Conservation (phyloP, 805 yeast genomes). For the Nakazawaea populi region DNA sequence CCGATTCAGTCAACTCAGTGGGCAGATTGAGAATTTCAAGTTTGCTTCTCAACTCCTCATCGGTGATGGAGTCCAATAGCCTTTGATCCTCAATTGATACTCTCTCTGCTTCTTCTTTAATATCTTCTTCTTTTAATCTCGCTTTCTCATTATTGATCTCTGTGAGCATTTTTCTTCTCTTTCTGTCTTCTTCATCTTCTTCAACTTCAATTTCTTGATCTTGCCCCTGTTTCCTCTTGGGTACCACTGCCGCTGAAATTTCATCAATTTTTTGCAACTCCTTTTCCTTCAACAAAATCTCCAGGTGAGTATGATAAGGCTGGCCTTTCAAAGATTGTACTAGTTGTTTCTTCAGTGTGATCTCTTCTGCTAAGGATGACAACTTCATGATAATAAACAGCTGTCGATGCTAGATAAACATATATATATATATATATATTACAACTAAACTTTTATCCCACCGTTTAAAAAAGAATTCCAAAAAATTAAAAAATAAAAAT, state of each 20-base stretch:
- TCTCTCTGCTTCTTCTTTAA: constrained; percentile 1
- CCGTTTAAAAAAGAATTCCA: too few species aligned
- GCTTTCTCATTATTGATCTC: not conserved
- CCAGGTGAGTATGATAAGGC: constrained; percentile 12
- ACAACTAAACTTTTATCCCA: too few species aligned
- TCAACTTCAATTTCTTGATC: constrained; percentile 5
- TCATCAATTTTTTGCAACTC: constrained; percentile 2
- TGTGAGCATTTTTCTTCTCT: not conserved
- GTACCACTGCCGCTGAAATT: constrained; percentile 24
- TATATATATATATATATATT: too few species aligned
- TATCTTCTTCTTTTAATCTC: constrained; percentile 8
- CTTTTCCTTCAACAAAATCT: constrained; percentile 10
- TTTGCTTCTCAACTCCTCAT: constrained; percentile 20
- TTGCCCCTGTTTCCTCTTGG: not conserved
- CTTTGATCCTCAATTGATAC: not conserved
- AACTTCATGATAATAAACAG: not conserved
- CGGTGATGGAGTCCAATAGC: constrained; percentile 15
- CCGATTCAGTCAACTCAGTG: constrained; percentile 9
- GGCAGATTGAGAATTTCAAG: constrained; percentile 19
- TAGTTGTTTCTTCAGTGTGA: constrained; percentile 32
- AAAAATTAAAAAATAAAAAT: too few species aligned
- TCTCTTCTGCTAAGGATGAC: constrained; percentile 38
- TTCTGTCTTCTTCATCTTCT: not conserved
- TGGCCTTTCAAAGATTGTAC: constrained; percentile 13
- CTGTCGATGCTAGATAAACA: not conserved